phyloP scores from a whole-genome alignment of 345 rosid genomes.

The Murraya koenigii region DNA sequence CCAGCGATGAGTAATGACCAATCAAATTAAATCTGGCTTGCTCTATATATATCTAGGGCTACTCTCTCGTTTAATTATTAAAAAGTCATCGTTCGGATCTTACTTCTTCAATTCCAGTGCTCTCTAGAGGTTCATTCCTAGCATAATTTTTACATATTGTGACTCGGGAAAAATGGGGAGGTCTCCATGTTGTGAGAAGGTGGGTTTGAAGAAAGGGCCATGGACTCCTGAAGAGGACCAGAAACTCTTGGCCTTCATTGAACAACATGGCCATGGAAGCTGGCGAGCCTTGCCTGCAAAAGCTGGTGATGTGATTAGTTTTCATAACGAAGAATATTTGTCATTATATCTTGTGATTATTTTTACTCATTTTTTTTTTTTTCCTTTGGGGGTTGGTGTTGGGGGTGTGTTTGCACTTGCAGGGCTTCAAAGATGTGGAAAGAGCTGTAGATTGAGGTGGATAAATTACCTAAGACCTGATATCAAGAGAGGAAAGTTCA shows the following conservation, averaged over 20 bases:
- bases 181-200: conserved; percentile 47
- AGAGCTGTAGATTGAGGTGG: conserved; percentile 65
- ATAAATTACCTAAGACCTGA: conserved; percentile 57
- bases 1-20: no score
- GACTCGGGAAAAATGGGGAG: conserved; percentile 21
- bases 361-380: neutral
- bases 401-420: neutral
- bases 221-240: conserved; percentile 70
- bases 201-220: conserved; percentile 60
- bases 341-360: neutral
- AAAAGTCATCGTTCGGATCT: no score
- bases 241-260: conserved; percentile 47
- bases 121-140: no score
- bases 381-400: neutral
- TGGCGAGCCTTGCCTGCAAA: conserved; percentile 52
- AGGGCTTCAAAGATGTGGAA: conserved; percentile 68
- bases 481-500: conserved; percentile 59
- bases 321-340: neutral
- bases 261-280: conserved; percentile 54
- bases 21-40: neutral
- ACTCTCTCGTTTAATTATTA: no score
- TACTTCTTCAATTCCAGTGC: no score
- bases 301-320: conserved; percentile 33
- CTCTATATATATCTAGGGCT: neutral
- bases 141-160: neutral